These are phyloP conservation scores for Erodium texanum DNA, from an alignment of 441 rosid genomes.

Conservation along the genomic window DNA sequence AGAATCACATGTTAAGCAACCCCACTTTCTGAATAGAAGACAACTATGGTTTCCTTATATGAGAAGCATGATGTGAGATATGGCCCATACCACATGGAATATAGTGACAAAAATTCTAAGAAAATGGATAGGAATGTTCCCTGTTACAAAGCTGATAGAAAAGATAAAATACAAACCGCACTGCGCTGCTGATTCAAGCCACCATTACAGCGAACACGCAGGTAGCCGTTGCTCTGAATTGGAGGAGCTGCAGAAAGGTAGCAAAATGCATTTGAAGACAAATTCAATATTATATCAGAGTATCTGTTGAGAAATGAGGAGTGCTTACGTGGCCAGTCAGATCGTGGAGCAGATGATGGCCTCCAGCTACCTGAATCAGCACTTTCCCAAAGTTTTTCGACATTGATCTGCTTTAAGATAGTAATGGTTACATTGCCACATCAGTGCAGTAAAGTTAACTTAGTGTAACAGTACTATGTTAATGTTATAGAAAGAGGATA, in stretches of 20 bases:
- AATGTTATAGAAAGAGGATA: neutral
- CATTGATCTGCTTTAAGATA: slow-evolving; percentile 44
- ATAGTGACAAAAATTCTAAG: neutral
- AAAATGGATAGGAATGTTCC: neutral
- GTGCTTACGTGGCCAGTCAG: slow-evolving; percentile 73
- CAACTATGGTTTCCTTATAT: neutral
- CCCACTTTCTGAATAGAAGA: neutral
- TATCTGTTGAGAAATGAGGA: slow-evolving; percentile 5
- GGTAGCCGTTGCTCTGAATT: slow-evolving; percentile 69
- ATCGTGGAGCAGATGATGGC: slow-evolving; percentile 95
- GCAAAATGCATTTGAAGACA: slow-evolving; percentile 9
- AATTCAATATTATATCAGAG: slow-evolving; percentile 14
- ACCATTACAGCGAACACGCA: slow-evolving; percentile 96
- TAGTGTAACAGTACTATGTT: neutral
- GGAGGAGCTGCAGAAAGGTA: slow-evolving; percentile 66
- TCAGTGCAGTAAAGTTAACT: slow-evolving; percentile 10
- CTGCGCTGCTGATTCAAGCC: slow-evolving; percentile 96
- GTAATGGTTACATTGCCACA: slow-evolving; percentile 11
- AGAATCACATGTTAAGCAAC: neutral
- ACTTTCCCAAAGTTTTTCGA: slow-evolving; percentile 80
- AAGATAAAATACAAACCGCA: slow-evolving; percentile 53
- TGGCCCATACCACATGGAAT: slow-evolving; percentile 1
- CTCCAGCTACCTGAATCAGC: slow-evolving; percentile 83
- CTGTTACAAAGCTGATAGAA: neutral
- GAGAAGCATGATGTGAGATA: neutral